Conservation (phyloP, 108 stramenopile species). For the Schizochytrium sp. region DNA sequence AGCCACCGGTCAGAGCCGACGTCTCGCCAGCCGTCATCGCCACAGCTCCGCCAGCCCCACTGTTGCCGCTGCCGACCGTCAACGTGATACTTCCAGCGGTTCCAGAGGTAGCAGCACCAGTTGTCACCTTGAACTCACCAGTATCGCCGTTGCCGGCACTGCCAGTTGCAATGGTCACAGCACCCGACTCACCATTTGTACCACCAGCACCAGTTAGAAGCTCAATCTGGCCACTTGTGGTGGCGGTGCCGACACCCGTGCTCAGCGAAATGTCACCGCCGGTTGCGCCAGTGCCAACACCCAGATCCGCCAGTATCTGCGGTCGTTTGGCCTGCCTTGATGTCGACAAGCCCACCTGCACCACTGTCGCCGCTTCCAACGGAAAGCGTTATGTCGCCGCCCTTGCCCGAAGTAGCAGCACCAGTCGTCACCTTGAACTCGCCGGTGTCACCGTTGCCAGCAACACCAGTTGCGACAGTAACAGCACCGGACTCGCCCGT, state of each 20-base stretch:
- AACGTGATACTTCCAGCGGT: constrained; percentile 29
- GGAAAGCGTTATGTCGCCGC: background rate
- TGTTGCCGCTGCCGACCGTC: constrained; percentile 35
- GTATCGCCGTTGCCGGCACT: background rate
- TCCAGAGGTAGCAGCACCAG: constrained; percentile 27
- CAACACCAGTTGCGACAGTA: background rate
- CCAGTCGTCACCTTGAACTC: background rate
- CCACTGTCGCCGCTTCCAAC: background rate
- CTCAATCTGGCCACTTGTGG: constrained; percentile 26
- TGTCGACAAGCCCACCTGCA: background rate
- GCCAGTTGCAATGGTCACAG: constrained; percentile 7
- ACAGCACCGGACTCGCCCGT: constrained; percentile 24
- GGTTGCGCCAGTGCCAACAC: constrained; percentile 11
- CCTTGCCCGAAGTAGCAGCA: background rate
- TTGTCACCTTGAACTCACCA: constrained; percentile 18
- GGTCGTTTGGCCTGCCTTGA: background rate
- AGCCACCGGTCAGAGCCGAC: background rate
- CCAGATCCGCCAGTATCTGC: background rate
- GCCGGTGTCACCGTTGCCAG: background rate
- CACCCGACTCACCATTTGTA: constrained; percentile 25
- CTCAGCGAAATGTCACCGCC: background rate
- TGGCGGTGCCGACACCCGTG: background rate
- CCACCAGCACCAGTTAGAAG: constrained; percentile 32
- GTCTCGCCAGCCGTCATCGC: constrained; percentile 30
- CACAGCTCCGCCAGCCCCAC: constrained; percentile 28